Conservation (phyloP, 768 basidiomycete species). For the Tylopilus balloui region DNA sequence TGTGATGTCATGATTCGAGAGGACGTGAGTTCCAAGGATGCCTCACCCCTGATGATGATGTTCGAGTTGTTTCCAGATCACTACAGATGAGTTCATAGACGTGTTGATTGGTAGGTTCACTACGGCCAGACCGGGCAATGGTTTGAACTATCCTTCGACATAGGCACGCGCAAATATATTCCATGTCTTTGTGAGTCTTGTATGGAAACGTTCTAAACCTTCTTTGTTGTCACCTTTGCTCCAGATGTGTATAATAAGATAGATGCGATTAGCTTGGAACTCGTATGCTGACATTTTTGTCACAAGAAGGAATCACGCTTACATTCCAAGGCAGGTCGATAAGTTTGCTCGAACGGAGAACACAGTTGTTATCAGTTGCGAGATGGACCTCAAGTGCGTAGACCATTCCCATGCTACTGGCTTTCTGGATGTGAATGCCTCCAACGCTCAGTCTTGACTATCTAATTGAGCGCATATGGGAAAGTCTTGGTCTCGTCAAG, state of each 20-base stretch:
- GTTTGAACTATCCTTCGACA: conserved; percentile 3
- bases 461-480: conserved; percentile 75
- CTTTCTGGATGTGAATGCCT: conserved; percentile 4
- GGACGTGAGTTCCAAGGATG: conserved; percentile 53
- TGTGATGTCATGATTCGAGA: conserved; percentile 99
- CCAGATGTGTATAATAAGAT: conserved; percentile 96
- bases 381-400: conserved; percentile 83
- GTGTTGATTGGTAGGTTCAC: conserved; percentile 75
- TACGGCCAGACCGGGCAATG: neutral
- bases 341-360: conserved; percentile 77
- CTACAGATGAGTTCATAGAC: conserved; percentile 96
- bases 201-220: neutral
- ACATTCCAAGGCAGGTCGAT: conserved; percentile 46
- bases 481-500: conserved; percentile 75
- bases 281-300: conserved; percentile 25
- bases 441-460: conserved; percentile 52
- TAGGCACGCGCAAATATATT: conserved; percentile 91
- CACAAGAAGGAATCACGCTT: neutral
- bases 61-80: conserved; percentile 54
- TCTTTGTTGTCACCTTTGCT: neutral
- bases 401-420: neutral
- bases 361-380: conserved; percentile 94
- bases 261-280: conserved; percentile 81
- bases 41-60: conserved; percentile 3
- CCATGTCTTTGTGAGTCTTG: conserved; percentile 75